Conservation (phyloP, 139 green algal species). For the Coccomyxa sp. region DNA sequence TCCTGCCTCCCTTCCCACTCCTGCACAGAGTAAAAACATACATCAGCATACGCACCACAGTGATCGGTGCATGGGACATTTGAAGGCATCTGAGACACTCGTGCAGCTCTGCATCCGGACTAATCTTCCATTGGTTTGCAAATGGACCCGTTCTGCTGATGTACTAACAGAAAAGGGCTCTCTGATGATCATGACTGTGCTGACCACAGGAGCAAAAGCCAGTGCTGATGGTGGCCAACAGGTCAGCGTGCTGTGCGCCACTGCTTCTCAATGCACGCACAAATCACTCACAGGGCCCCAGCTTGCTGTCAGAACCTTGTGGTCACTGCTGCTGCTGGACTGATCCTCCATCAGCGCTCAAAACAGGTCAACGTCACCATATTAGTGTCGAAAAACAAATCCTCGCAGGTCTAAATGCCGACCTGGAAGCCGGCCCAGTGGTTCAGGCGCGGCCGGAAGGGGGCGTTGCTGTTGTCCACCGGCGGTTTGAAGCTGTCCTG, state of each 20-base stretch:
- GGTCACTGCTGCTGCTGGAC: neutral
- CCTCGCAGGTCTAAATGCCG: neutral
- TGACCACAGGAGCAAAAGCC: too few species aligned
- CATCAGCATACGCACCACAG: too few species aligned
- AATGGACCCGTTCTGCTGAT: too few species aligned
- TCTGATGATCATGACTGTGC: too few species aligned
- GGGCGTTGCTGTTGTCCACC: constrained; percentile 58
- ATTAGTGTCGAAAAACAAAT: neutral
- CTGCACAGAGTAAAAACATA: neutral
- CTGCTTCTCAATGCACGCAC: neutral
- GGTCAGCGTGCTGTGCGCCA: too few species aligned
- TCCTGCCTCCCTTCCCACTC: neutral
- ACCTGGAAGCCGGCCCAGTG: neutral
- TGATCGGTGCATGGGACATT: neutral
- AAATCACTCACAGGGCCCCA: neutral
- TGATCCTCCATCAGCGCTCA: neutral
- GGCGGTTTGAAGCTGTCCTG: constrained; percentile 51
- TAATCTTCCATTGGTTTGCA: too few species aligned
- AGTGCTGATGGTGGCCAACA: too few species aligned
- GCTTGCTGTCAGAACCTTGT: neutral
- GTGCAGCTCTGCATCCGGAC: too few species aligned
- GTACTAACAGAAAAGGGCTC: too few species aligned
- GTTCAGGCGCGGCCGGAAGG: constrained; percentile 33
- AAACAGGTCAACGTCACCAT: neutral
- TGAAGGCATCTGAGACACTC: neutral